Evolutionary conservation across 2,329 filamentous ascomycete genomes (phyloP).

Genomic region (Conoideocrella luteorostrata): DNA sequence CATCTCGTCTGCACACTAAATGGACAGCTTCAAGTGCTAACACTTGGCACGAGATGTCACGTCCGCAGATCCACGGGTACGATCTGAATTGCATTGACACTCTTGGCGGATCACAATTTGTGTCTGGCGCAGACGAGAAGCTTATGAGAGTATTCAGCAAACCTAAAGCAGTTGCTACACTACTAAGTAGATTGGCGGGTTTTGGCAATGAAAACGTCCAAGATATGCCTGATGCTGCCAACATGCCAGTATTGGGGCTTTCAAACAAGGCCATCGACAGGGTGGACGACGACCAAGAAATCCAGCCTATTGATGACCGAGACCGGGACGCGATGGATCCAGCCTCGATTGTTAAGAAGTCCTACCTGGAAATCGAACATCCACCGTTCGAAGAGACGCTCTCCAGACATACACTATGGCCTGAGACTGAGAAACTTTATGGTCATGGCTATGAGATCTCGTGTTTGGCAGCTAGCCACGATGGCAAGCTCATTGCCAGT

Average conservation of each 20-base stretch:
- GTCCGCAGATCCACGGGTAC: slow-evolving; percentile 96
- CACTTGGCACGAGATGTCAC: slow-evolving; percentile 93
- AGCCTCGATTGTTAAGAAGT: slow-evolving; percentile 49
- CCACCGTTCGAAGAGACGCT: slow-evolving; percentile 88
- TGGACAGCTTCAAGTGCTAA: slow-evolving; percentile 51
- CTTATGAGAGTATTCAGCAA: slow-evolving; percentile 92
- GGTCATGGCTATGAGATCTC: slow-evolving; percentile 97
- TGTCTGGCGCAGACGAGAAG: slow-evolving; percentile 95
- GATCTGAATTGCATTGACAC: slow-evolving; percentile 91
- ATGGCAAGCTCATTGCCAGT: slow-evolving; percentile 73
- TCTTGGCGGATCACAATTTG: slow-evolving; percentile 67
- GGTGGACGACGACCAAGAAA: slow-evolving; percentile 42
- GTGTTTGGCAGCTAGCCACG: slow-evolving; percentile 70
- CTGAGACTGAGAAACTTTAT: slow-evolving; percentile 93
- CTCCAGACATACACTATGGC: slow-evolving; percentile 87
- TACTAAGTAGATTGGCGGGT: slow-evolving; percentile 63
- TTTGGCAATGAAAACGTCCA: slow-evolving; percentile 38
- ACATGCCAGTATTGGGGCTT: slow-evolving; percentile 88
- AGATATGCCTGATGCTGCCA: slow-evolving; percentile 75
- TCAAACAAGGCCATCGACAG: slow-evolving; percentile 87
- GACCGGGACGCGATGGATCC: slow-evolving; percentile 50
- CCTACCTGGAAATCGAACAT: slow-evolving; percentile 58
- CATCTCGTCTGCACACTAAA: slow-evolving; percentile 75
- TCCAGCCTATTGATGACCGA: slow-evolving; percentile 36
- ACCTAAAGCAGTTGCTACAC: slow-evolving; percentile 71